Base-by-base conservation (phyloP, 106 monocot species). In the Dioscorea alata region DNA sequence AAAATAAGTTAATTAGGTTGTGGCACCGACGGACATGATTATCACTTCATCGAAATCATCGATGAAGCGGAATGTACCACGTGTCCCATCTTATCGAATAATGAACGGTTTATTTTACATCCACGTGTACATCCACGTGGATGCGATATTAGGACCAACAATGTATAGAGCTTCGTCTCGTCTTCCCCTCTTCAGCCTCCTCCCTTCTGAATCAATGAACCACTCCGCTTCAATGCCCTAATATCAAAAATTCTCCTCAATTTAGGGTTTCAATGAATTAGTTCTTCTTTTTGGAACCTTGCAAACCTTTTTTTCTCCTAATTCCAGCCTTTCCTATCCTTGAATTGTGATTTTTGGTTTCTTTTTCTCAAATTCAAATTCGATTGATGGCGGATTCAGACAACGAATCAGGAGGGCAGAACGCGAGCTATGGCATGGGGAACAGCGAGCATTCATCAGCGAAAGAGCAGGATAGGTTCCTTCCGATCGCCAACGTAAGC, bases 401-500 rank as follows among this genome's bases (percentile, higher is more conserved):
- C 59, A 83, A 87, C 68, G 86, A 87, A 28, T 87, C 86, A 1
- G 86, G 82, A 0, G 86, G 82, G 28, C 74, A 54, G 19, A 69
- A 73, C 70, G 51, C 60, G 13, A 28, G 49, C 73, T 60, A 68
- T 42, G 74, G 33, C 16, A 42, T 49, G 17, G 64, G 50, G 60
- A 48, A 50, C 62, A 33, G 50, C 48, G 78, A 85, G 15, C 74
- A 71, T 31, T 75, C 64, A 23, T 85, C 73, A 21, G 67, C 67
- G 15, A 52, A 83, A 49, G 86, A 87, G 83, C 86, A 87, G 63
- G 86, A 87, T 48, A 64, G 82, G 25, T 87, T 87, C 73, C 76
- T 87, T 14, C 86, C 86, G 49, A 86, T 86, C 28, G 86, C 86
- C 15, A 86, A 86, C 79, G 86, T 86, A 59, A 86, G 86, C 76